Percentiles rank a stretch among this genome's conserved stretches.
phyloP scores from a whole-genome alignment of 306 rosid genomes.

The Lathyrus aphaca region DNA sequence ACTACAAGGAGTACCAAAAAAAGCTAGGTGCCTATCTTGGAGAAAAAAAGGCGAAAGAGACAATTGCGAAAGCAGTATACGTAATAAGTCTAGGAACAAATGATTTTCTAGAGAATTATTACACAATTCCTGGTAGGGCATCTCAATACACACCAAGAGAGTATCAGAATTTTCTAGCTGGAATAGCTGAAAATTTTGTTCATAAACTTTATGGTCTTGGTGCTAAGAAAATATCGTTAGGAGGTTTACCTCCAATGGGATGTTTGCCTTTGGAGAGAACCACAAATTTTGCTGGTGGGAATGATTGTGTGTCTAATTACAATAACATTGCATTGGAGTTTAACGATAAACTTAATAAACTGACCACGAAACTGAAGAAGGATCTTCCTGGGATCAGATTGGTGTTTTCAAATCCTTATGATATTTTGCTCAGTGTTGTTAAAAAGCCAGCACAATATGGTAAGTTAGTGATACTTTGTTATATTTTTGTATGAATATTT shows the following conservation, averaged over 20 bases:
- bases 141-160: constrained; percentile 52
- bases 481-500: too few species aligned
- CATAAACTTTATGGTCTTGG: constrained; percentile 63
- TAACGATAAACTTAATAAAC: constrained; percentile 62
- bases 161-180: constrained; percentile 61
- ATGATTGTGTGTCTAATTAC: constrained; percentile 52
- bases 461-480: constrained; percentile 34
- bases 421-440: constrained; percentile 51
- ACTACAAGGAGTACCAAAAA: constrained; percentile 70
- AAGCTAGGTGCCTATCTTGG: constrained; percentile 62
- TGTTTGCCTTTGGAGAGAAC: constrained; percentile 90
- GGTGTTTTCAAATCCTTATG: constrained; percentile 78
- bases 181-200: constrained; percentile 67
- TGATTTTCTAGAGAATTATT: constrained; percentile 88
- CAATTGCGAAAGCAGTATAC: constrained; percentile 61
- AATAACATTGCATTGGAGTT: constrained; percentile 68
- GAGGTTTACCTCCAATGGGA: constrained; percentile 97
- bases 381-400: constrained; percentile 64
- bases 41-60: constrained; percentile 49
- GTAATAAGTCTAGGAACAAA: constrained; percentile 82
- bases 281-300: constrained; percentile 54
- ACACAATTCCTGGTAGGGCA: constrained; percentile 56
- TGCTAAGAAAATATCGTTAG: constrained; percentile 80
- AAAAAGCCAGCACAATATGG: constrained; percentile 60
- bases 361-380: constrained; percentile 53